These are phyloP conservation scores for Penicillium sp. DNA, from an alignment of 2,329 filamentous ascomycete species.

Conservation along the genomic window DNA sequence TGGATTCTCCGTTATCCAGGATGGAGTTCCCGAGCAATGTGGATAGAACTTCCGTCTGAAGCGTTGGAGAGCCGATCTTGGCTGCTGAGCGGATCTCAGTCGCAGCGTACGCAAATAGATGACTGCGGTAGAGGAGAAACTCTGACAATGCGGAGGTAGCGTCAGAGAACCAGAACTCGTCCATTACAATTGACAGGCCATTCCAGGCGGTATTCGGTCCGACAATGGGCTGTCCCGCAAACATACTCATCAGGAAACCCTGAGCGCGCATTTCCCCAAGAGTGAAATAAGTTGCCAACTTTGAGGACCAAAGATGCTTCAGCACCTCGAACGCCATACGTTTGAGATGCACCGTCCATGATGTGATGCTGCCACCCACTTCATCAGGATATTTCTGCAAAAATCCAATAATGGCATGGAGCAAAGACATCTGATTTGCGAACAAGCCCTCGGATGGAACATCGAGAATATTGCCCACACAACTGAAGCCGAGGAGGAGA, in stretches of 20 bases:
- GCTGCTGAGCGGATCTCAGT: slow-evolving; percentile 79
- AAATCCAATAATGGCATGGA: slow-evolving; percentile 77
- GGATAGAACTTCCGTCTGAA: slow-evolving; percentile 64
- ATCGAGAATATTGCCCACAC: slow-evolving; percentile 67
- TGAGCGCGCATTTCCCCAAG: slow-evolving; percentile 76
- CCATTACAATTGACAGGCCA: slow-evolving; percentile 57
- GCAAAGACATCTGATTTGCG: slow-evolving; percentile 68
- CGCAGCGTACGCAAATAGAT: slow-evolving; percentile 79
- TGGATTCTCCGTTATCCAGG: slow-evolving; percentile 62
- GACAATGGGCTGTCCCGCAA: slow-evolving; percentile 70
- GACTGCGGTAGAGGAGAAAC: slow-evolving; percentile 73
- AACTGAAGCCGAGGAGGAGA: slow-evolving; percentile 82
- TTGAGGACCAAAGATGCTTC: slow-evolving; percentile 77
- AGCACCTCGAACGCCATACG: slow-evolving; percentile 70
- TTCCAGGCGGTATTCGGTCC: slow-evolving; percentile 72
- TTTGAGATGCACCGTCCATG: slow-evolving; percentile 69
- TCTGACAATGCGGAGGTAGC: slow-evolving; percentile 70
- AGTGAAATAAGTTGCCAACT: slow-evolving; percentile 71
- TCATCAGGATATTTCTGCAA: slow-evolving; percentile 66
- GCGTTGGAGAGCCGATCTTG: slow-evolving; percentile 66
- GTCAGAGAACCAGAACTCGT: slow-evolving; percentile 66
- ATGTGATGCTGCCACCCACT: slow-evolving; percentile 59
- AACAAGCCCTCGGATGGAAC: slow-evolving; percentile 70
- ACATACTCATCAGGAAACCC: slow-evolving; percentile 75
- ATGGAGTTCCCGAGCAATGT: slow-evolving; percentile 73